A percentile compares a stretch with the other conserved stretches of the same genome.
Conservation (phyloP, 1,284 basidiomycete species). For the Marasmius tenuissimus region DNA sequence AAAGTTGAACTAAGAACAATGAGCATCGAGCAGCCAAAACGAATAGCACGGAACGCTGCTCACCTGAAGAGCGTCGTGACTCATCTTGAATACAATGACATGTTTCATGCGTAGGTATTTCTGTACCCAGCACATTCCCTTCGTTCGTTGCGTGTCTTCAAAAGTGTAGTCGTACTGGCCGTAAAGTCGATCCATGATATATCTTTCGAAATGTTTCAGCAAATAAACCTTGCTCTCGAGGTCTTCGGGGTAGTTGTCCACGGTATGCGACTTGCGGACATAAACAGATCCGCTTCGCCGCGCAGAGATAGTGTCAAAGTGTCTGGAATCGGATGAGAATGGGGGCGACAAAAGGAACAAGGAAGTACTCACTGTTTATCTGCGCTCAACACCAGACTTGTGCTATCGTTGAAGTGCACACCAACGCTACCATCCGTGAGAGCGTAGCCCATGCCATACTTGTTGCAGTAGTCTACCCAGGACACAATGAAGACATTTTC, state of each 20-base stretch:
- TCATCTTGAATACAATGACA: conserved; percentile 95
- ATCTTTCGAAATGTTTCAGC: conserved; percentile 88
- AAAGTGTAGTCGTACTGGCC: conserved; percentile 82
- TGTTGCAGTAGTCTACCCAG: conserved; percentile 98
- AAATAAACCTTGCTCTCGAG: conserved; percentile 88
- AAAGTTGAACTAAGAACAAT: conserved; percentile 84
- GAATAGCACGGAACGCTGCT: conserved; percentile 18
- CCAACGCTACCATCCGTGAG: conserved; percentile 93
- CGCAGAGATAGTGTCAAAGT: conserved; percentile 83
- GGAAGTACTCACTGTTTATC: conserved; percentile 70
- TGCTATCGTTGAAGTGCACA: conserved; percentile 96
- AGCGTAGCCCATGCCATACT: conserved; percentile 98
- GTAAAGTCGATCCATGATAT: conserved; percentile 87
- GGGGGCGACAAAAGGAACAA: conserved; percentile 6
- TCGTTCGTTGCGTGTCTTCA: conserved; percentile 64
- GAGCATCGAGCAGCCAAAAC: neutral
- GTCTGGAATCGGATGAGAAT: conserved; percentile 41
- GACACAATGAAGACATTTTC: conserved; percentile 92
- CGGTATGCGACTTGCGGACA: conserved; percentile 66
- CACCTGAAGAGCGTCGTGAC: conserved; percentile 91
- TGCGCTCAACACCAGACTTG: conserved; percentile 81
- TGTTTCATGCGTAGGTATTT: conserved; percentile 96
- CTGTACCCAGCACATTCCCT: conserved; percentile 93
- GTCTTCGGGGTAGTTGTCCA: conserved; percentile 68
- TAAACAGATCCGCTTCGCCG: conserved; percentile 63